Evolutionary conservation across 2,329 filamentous ascomycete species (phyloP), one percentile per base, ranked within the genome.

Genomic region (Cordyceps cateniannulata): DNA sequence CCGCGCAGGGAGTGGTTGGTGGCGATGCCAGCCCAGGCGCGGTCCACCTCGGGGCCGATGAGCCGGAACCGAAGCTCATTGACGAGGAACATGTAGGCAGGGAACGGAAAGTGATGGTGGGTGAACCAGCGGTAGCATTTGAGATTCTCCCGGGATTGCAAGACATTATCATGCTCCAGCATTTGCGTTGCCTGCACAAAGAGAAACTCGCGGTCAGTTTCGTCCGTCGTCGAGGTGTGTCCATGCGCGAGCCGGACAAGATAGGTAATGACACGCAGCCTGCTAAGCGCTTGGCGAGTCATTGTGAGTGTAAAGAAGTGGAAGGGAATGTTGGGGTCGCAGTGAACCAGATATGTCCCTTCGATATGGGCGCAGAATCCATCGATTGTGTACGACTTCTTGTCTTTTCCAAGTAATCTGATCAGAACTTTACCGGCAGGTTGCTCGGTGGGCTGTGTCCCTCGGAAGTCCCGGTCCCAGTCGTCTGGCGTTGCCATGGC

Each of bases 291-390:
- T 60, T 80, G 78, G 9, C 81, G 77, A 7, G 81, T 83, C 77
- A 85, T 84, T 62, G 83, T 76, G 44, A 84, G 70, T 1, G 83
- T 84, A 66, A 85, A 84, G 64, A 81, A 80, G 63, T 86, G 83
- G 14, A 85, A 69, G 1, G 84, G 83, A 9, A 85, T 81, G 66
- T 82, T 83, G 42, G 78, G 73, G 64, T 86, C 82, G 65, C 83
- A 86, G 53, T 80, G 76, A 48, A 75, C 76, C 29, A 85, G 75
- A 66, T 86, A 86, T 1, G 75, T 79, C 51, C 77, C 76, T 64
- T 86, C 82, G 24, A 86, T 80, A 62, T 85, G 80, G 27, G 75
- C 73, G 59, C 77, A 80, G 67, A 82, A 85, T 14, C 75, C 77
- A 50, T 83, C 80, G 2, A 85, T 44, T 27, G 82, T 81, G 62